phyloP scores from a whole-genome alignment of 2,329 filamentous ascomycete species.

The Pseudogymnoascus destructans region DNA sequence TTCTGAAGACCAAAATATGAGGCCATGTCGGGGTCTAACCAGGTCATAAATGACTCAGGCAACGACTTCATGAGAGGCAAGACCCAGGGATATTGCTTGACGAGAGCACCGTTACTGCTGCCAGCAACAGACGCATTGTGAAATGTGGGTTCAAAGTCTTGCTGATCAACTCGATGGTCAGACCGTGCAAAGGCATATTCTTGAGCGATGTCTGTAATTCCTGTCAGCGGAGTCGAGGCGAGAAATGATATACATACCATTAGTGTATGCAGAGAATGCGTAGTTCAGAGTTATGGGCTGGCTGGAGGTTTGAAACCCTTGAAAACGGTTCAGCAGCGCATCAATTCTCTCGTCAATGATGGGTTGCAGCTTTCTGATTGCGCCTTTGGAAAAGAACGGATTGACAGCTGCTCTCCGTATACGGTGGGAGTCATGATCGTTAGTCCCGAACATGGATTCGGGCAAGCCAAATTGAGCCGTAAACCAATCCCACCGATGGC shows the following conservation, averaged over 20 bases:
- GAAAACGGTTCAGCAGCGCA: constrained; percentile 15
- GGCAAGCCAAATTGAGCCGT: constrained; percentile 10
- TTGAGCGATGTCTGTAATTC: constrained; percentile 22
- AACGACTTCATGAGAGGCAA: constrained; percentile 10
- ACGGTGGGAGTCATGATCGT: constrained; percentile 16
- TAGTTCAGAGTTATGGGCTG: constrained; percentile 15
- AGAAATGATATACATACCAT: constrained; percentile 8
- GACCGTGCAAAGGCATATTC: constrained; percentile 22
- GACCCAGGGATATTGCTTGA: constrained; percentile 19
- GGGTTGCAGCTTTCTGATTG: constrained; percentile 13
- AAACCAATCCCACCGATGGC: constrained; percentile 15
- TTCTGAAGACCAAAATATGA: constrained; percentile 15
- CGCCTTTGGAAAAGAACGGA: constrained; percentile 17
- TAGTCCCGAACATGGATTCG: constrained; percentile 16
- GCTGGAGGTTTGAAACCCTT: constrained; percentile 12
- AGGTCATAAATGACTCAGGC: constrained; percentile 12
- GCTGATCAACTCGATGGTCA: constrained; percentile 17
- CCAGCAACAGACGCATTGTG: constrained; percentile 14
- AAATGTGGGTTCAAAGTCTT: constrained; percentile 18
- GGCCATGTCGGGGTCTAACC: constrained; percentile 11
- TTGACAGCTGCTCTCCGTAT: constrained; percentile 15
- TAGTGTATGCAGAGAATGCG: constrained; percentile 16
- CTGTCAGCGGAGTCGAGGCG: neutral
- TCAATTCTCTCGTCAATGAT: constrained; percentile 17
- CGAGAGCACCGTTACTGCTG: constrained; percentile 11